Evolutionary conservation across 2,329 filamentous ascomycete species (phyloP).

Genomic region (Penicillium sp.): DNA sequence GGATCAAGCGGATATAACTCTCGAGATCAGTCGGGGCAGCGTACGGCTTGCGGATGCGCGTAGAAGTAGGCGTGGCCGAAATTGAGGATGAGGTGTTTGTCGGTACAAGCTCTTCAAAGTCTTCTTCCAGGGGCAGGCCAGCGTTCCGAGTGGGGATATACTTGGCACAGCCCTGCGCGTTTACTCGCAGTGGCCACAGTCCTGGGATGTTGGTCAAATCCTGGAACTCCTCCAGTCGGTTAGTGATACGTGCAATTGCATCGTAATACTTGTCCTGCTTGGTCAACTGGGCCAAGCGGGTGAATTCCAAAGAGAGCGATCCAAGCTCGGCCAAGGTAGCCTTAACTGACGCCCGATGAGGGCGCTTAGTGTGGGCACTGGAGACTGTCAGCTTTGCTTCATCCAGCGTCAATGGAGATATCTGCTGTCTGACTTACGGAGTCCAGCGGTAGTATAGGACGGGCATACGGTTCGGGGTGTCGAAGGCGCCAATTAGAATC

Average conservation of each 20-base stretch:
- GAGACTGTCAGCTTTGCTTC: constrained; percentile 4
- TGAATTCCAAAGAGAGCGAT: constrained; percentile 85
- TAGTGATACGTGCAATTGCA: constrained; percentile 80
- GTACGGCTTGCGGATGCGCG: constrained; percentile 9
- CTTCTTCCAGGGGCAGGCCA: constrained; percentile 14
- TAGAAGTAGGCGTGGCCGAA: constrained; percentile 2
- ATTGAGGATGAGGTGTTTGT: not conserved
- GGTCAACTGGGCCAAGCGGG: constrained; percentile 82
- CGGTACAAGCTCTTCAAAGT: not conserved
- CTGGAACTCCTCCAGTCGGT: constrained; percentile 76
- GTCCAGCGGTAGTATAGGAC: constrained; percentile 78
- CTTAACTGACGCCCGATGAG: constrained; percentile 60
- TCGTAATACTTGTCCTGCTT: constrained; percentile 83
- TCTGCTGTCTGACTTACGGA: constrained; percentile 49
- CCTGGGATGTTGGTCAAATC: constrained; percentile 70
- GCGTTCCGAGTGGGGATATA: constrained; percentile 18
- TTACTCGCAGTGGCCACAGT: constrained; percentile 76
- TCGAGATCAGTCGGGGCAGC: constrained; percentile 25
- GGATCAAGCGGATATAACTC: constrained; percentile 28
- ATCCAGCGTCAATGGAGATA: not conserved
- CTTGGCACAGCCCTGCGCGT: constrained; percentile 75
- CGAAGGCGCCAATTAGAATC: constrained; percentile 78
- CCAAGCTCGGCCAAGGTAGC: constrained; percentile 70
- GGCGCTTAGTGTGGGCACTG: constrained; percentile 58
- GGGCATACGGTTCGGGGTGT: constrained; percentile 94